phyloP scores from a whole-genome alignment of 257 asterid species.

The Rauvolfia tetraphylla region DNA sequence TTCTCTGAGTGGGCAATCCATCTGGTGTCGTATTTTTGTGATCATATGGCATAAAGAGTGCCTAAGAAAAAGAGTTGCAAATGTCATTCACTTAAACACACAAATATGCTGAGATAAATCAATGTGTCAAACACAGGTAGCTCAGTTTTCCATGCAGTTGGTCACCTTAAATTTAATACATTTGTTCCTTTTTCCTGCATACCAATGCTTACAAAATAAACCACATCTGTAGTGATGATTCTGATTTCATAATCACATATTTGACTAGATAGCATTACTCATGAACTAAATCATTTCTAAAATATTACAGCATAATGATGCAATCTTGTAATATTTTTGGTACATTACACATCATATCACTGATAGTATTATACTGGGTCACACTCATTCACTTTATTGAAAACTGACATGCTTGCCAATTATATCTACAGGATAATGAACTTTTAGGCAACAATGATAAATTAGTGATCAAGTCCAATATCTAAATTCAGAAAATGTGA shows the following conservation, averaged over 20 bases:
- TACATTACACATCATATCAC: neutral
- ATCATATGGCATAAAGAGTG: slow-evolving; percentile 96
- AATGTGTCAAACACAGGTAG: neutral
- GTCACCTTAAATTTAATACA: neutral
- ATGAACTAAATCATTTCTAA: neutral
- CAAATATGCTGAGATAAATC: neutral
- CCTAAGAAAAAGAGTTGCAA: slow-evolving; percentile 43
- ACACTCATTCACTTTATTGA: neutral
- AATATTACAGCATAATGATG: neutral
- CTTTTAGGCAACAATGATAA: neutral
- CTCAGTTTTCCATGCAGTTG: neutral
- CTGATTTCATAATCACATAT: neutral
- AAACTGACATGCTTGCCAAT: neutral
- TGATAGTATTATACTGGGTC: neutral
- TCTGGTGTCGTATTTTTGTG: slow-evolving; percentile 94
- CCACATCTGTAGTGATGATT: no score
- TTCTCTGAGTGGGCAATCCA: slow-evolving; percentile 73
- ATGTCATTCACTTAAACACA: slow-evolving; percentile 9
- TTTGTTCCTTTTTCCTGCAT: neutral
- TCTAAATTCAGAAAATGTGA: neutral
- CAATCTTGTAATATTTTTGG: neutral
- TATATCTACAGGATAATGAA: neutral
- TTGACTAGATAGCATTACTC: neutral
- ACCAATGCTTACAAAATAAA: no score
- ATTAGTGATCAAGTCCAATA: neutral